Conservation (phyloP, 2,329 filamentous ascomycete genomes). For the Fusarium euwallaceae region DNA sequence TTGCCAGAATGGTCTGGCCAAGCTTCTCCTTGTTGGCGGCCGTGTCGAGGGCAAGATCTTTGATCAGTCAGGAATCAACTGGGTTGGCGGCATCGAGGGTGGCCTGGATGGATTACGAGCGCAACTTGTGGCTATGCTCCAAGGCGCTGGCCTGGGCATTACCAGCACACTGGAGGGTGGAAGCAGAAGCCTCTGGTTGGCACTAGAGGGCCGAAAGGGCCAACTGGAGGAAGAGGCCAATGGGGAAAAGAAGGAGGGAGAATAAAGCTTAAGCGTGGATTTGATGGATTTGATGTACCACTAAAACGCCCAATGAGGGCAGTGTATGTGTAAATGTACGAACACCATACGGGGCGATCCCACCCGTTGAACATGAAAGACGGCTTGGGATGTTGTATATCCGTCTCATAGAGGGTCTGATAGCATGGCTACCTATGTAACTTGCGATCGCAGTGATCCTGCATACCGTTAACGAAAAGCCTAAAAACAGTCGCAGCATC, state of each 20-base stretch:
- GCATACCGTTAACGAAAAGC: not conserved
- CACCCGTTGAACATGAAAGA: not conserved
- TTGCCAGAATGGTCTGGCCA: conserved; percentile 86
- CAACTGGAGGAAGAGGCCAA: conserved; percentile 77
- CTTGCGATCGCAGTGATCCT: not conserved
- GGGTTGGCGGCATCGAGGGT: conserved; percentile 81
- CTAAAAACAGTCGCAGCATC: not conserved
- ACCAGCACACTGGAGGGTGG: conserved; percentile 84
- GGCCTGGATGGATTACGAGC: conserved; percentile 84
- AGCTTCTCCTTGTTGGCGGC: conserved; percentile 88
- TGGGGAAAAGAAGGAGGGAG: conserved; percentile 30
- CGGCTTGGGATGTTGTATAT: not conserved
- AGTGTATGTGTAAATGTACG: conserved; percentile 47
- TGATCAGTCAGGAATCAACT: conserved; percentile 76
- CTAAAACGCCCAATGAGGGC: conserved; percentile 25
- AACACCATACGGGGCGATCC: conserved; percentile 35
- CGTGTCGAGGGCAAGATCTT: conserved; percentile 89
- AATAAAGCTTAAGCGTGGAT: conserved; percentile 12
- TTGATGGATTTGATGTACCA: conserved; percentile 24
- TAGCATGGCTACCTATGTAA: not conserved
- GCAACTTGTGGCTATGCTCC: conserved; percentile 85
- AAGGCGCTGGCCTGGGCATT: conserved; percentile 82
- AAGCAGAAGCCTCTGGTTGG: conserved; percentile 86
- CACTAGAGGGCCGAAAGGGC: conserved; percentile 83
- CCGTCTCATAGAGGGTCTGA: not conserved